Conservation (phyloP, 129 eudicot species). For the Flaveria robusta region DNA sequence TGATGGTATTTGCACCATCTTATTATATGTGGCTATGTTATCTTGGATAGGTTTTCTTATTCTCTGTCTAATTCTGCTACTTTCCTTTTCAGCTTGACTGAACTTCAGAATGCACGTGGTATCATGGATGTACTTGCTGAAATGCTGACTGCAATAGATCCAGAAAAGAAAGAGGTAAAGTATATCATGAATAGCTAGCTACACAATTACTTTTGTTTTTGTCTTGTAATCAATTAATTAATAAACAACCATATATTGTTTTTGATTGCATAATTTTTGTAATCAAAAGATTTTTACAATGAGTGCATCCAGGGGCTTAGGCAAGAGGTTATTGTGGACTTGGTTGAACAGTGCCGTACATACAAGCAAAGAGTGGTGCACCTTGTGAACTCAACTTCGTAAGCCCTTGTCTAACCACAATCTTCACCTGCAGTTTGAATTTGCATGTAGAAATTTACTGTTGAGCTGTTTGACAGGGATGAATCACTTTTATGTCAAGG, state of each 20-base stretch:
- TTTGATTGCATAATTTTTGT: not conserved
- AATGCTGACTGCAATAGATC: slow-evolving; percentile 88
- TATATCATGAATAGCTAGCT: not conserved
- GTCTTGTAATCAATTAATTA: no score
- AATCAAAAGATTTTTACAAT: not conserved
- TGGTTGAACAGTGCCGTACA: slow-evolving; percentile 92
- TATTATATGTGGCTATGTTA: not conserved
- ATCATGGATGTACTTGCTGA: slow-evolving; percentile 96
- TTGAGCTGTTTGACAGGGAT: slow-evolving; percentile 51
- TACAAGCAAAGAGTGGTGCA: slow-evolving; percentile 96
- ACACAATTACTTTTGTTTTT: not conserved
- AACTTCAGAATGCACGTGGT: slow-evolving; percentile 96
- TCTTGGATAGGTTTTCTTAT: slow-evolving; percentile 1
- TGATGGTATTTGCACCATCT: not conserved
- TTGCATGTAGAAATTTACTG: not conserved
- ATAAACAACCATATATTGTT: not conserved
- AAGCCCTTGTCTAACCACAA: slow-evolving; percentile 47
- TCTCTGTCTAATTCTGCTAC: not conserved
- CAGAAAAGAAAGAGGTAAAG: slow-evolving; percentile 76
- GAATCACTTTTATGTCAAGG: slow-evolving; percentile 90
- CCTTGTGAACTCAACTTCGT: slow-evolving; percentile 97
- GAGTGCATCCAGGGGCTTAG: slow-evolving; percentile 57
- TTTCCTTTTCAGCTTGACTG: slow-evolving; percentile 61
- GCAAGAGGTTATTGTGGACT: slow-evolving; percentile 89
- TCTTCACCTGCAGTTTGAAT: not conserved